phyloP scores from a whole-genome alignment of 2,329 filamentous ascomycete genomes.

The Fusarium sp. region DNA sequence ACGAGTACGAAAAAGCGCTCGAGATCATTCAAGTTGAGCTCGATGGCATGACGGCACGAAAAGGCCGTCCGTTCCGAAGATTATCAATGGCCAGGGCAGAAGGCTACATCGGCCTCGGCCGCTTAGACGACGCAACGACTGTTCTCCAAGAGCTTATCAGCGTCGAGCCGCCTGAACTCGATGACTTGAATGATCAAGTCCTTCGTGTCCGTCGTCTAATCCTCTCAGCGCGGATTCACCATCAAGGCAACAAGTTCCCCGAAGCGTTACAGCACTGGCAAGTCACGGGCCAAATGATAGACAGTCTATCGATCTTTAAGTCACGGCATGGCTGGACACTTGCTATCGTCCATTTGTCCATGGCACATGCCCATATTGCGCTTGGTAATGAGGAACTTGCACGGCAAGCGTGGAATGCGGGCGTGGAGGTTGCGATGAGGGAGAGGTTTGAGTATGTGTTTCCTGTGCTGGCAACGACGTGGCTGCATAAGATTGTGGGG shows the following conservation, averaged over 20 bases:
- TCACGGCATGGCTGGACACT: slow-evolving; percentile 38
- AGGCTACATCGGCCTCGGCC: slow-evolving; percentile 36
- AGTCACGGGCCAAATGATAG: slow-evolving; percentile 27
- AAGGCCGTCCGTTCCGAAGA: slow-evolving; percentile 38
- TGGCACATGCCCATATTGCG: slow-evolving; percentile 44
- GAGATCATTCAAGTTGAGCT: slow-evolving; percentile 41
- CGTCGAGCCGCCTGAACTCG: slow-evolving; percentile 37
- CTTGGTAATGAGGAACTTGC: slow-evolving; percentile 30
- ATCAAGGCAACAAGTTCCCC: slow-evolving; percentile 19
- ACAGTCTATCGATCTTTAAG: slow-evolving; percentile 37
- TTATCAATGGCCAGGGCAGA: slow-evolving; percentile 43
- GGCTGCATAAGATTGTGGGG: slow-evolving; percentile 43
- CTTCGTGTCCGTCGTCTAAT: slow-evolving; percentile 46
- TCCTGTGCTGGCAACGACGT: slow-evolving; percentile 44
- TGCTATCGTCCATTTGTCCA: slow-evolving; percentile 44
- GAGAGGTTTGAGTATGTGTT: slow-evolving; percentile 48
- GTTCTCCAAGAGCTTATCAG: slow-evolving; percentile 25
- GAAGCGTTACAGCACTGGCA: slow-evolving; percentile 40
- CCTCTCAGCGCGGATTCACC: slow-evolving; percentile 38
- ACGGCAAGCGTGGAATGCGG: slow-evolving; percentile 39
- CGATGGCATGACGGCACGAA: slow-evolving; percentile 14
- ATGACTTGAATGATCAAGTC: slow-evolving; percentile 48
- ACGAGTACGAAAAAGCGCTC: slow-evolving; percentile 36
- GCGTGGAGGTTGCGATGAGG: slow-evolving; percentile 35
- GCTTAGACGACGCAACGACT: slow-evolving; percentile 14